phyloP scores from a whole-genome alignment of 768 basidiomycete species.

The Auricularia auricula-judae region DNA sequence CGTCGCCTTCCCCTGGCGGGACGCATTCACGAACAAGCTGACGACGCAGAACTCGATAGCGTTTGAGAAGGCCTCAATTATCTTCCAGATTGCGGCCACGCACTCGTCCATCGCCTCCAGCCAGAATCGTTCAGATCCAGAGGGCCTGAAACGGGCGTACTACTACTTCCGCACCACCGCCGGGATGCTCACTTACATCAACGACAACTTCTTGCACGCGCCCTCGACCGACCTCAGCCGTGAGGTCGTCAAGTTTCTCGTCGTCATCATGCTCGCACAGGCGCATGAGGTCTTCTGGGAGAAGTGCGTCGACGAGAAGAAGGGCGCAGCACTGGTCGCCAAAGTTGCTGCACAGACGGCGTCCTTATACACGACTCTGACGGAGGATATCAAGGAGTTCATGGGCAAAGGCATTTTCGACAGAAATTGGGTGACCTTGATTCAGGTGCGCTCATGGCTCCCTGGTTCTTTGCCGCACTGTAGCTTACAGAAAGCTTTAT shows the following conservation, averaged over 20 bases:
- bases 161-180: constrained; percentile 82
- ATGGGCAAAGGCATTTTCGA: constrained; percentile 95
- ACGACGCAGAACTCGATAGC: constrained; percentile 95
- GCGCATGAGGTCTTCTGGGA: constrained; percentile 95
- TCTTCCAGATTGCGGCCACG: constrained; percentile 91
- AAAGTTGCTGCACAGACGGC: constrained; percentile 82
- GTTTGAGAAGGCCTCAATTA: constrained; percentile 94
- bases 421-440: constrained; percentile 80
- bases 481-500: background rate
- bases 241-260: constrained; percentile 89
- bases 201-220: constrained; percentile 98
- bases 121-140: constrained; percentile 78
- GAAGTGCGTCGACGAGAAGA: constrained; percentile 90
- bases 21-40: constrained; percentile 90
- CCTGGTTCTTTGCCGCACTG: background rate
- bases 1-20: constrained; percentile 93
- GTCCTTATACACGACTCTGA: constrained; percentile 66
- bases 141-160: constrained; percentile 89
- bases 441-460: constrained; percentile 44
- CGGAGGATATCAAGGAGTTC: constrained; percentile 92
- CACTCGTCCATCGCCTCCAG: constrained; percentile 85
- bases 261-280: constrained; percentile 81
- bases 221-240: constrained; percentile 90
- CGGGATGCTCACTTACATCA: constrained; percentile 97
- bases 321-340: constrained; percentile 59